Evolutionary conservation across 768 basidiomycete species (phyloP).

Genomic region (Auriscalpium vulgare): DNA sequence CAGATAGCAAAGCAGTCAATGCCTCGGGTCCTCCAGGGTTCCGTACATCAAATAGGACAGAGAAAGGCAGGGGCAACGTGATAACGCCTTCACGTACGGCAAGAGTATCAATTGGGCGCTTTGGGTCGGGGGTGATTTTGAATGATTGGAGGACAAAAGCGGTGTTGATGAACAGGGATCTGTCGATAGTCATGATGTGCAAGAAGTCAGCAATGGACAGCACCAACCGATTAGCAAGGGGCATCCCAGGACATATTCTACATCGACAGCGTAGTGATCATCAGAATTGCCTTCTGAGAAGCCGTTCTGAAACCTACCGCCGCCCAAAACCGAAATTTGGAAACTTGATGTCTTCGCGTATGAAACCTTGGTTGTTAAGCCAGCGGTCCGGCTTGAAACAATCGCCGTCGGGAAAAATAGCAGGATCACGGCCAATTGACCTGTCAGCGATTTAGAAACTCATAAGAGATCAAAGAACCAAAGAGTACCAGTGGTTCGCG

Average conservation of each 20-base stretch:
- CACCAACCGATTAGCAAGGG: background rate
- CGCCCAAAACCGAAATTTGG: conserved; percentile 31
- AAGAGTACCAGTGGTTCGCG: conserved; percentile 30
- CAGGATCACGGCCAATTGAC: conserved; percentile 26
- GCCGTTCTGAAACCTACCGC: conserved; percentile 14
- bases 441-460: conserved; percentile 7
- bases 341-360: conserved; percentile 22
- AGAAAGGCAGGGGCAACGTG: conserved; percentile 56
- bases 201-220: background rate
- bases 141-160: conserved; percentile 63
- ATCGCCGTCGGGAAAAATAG: conserved; percentile 25
- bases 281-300: no score
- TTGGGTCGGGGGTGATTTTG: conserved; percentile 41
- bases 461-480: background rate
- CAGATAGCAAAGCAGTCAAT: background rate
- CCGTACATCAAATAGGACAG: conserved; percentile 32
- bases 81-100: conserved; percentile 61
- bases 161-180: conserved; percentile 54
- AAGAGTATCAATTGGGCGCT: conserved; percentile 47
- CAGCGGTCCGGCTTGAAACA: conserved; percentile 26
- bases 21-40: background rate
- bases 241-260: background rate
- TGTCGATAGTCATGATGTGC: conserved; percentile 48
- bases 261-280: no score
- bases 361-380: conserved; percentile 21